Evolutionary conservation across 208 protist species (phyloP).

Genomic region (Wallacemonas collosoma): DNA sequence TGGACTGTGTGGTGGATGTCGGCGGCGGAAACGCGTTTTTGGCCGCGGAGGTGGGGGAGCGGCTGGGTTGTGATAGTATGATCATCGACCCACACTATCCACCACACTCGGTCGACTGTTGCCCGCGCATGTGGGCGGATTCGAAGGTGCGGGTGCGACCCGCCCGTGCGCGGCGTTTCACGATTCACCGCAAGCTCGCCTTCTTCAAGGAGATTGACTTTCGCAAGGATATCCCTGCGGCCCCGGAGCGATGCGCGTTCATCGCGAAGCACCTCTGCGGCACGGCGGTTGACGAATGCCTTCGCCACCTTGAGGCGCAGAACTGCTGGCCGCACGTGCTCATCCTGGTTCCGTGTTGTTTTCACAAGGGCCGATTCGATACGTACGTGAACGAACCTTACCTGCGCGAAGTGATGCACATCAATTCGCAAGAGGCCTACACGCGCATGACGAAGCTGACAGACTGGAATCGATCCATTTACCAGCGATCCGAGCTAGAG

Average conservation of each 20-base stretch:
- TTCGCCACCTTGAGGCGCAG: constrained; percentile 52
- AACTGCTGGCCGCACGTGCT: constrained; percentile 60
- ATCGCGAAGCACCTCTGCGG: constrained; percentile 88
- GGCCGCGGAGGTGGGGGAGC: constrained; percentile 63
- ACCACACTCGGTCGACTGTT: constrained; percentile 73
- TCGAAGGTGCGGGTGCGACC: constrained; percentile 39
- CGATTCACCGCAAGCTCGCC: constrained; percentile 38
- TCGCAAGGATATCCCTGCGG: constrained; percentile 33
- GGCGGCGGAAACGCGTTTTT: constrained; percentile 85
- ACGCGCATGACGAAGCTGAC: constrained; percentile 51
- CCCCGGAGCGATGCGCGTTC: constrained; percentile 43
- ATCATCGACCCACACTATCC: constrained; percentile 79
- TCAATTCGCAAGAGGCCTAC: constrained; percentile 39
- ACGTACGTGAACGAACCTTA: constrained; percentile 64
- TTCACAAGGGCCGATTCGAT: constrained; percentile 51
- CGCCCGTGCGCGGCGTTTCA: constrained; percentile 25
- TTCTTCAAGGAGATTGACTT: constrained; percentile 57
- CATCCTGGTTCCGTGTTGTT: constrained; percentile 81
- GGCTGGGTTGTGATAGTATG: constrained; percentile 56
- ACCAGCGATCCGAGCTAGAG: constrained; percentile 29
- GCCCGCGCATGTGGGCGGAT: constrained; percentile 56
- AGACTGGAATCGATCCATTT: constrained; percentile 68
- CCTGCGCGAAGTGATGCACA: constrained; percentile 33
- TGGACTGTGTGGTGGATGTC: constrained; percentile 67
- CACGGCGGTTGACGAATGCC: constrained; percentile 69